Evolutionary conservation across 106 monocot species (phyloP).

Genomic region (Allium cepa): DNA sequence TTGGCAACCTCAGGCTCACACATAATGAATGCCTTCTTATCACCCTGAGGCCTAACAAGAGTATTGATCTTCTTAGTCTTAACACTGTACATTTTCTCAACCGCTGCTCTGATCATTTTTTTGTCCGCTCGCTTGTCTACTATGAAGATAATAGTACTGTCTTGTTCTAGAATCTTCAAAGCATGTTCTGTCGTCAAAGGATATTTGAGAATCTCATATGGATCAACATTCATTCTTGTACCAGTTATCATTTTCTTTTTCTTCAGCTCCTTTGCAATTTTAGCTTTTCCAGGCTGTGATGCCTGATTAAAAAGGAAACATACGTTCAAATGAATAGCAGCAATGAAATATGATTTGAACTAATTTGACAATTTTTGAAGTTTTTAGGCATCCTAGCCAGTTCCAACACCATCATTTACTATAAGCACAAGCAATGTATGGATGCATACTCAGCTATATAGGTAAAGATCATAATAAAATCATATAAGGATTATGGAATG

Average conservation of each 20-base stretch:
- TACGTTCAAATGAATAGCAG: no score
- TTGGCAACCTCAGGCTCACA: neutral
- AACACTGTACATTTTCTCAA: constrained; percentile 2
- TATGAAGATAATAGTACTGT: neutral
- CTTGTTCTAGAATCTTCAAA: neutral
- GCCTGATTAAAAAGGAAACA: no score
- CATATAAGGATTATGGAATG: no score
- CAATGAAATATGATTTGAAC: no score
- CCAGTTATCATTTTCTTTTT: neutral
- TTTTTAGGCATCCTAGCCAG: no score
- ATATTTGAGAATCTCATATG: constrained; percentile 1
- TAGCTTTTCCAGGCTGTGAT: no score
- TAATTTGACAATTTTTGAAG: no score
- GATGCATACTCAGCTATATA: no score
- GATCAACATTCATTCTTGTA: neutral
- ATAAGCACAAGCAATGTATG: no score
- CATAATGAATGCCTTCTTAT: neutral
- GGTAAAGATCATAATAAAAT: no score
- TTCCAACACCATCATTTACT: no score
- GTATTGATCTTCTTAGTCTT: constrained; percentile 2
- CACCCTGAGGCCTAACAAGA: constrained; percentile 1
- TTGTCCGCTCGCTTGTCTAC: constrained; percentile 3
- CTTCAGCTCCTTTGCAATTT: no score
- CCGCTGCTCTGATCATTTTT: constrained; percentile 6
- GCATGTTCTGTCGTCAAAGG: neutral